Conservation (phyloP, 2,329 filamentous ascomycete genomes). For the Fusarium solani-melongenae region DNA sequence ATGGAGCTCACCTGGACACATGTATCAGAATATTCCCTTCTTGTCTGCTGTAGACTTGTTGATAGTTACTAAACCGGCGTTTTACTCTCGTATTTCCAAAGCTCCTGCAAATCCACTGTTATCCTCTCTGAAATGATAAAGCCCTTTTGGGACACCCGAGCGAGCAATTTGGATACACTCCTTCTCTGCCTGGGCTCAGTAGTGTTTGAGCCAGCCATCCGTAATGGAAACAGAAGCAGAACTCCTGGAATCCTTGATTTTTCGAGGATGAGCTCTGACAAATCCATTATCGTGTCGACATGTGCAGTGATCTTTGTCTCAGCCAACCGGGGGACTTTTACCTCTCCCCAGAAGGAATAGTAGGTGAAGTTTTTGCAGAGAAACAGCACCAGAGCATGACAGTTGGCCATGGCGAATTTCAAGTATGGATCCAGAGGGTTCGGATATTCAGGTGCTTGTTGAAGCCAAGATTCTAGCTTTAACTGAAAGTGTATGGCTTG, state of each 20-base stretch:
- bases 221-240: slow-evolving; percentile 37
- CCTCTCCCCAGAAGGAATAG: slow-evolving; percentile 32
- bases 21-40: background rate
- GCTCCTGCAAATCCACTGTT: slow-evolving; percentile 30
- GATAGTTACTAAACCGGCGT: background rate
- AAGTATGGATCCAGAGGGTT: background rate
- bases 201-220: slow-evolving; percentile 35
- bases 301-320: background rate
- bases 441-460: rapidly evolving
- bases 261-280: slow-evolving; percentile 1
- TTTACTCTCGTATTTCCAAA: slow-evolving; percentile 29
- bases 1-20: background rate
- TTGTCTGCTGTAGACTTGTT: background rate
- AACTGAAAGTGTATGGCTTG: slow-evolving; percentile 19
- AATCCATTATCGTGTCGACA: background rate
- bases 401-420: slow-evolving; percentile 21
- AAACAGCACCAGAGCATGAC: slow-evolving; percentile 33
- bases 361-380: slow-evolving; percentile 39
- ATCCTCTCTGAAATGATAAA: slow-evolving; percentile 41
- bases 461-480: background rate
- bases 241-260: slow-evolving; percentile 30
- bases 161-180: slow-evolving; percentile 1
- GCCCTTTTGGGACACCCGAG: slow-evolving; percentile 28
- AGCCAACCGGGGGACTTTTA: slow-evolving; percentile 12
- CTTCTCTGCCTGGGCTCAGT: background rate